Evolutionary conservation across 306 rosid genomes (phyloP).

Genomic region (Hippophae rhamnoides): DNA sequence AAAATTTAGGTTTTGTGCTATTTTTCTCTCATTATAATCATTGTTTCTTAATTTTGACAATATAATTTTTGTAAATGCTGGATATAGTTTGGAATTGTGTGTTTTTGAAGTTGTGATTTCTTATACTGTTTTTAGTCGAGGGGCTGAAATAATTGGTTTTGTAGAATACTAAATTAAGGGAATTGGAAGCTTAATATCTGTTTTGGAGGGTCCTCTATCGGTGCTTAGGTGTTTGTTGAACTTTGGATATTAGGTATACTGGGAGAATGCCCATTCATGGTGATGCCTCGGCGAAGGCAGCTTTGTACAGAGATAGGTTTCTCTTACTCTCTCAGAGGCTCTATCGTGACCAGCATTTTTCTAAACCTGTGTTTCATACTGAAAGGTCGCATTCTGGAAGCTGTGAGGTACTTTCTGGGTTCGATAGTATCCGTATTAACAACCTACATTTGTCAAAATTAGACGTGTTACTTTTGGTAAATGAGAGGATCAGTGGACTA

Average conservation of each 20-base stretch:
- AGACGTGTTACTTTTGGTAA: no score
- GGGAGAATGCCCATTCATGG: slow-evolving; percentile 62
- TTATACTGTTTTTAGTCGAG: neutral
- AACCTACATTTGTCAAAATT: no score
- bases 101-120: neutral
- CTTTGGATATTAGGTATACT: slow-evolving; percentile 38
- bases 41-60: neutral
- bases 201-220: neutral
- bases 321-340: slow-evolving; percentile 71
- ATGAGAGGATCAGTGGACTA: no score
- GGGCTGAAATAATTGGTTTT: neutral
- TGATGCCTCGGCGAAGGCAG: slow-evolving; percentile 62
- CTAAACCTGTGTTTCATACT: slow-evolving; percentile 68
- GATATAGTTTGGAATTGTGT: no score
- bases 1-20: neutral
- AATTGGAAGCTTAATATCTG: neutral
- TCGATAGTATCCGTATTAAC: no score
- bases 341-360: slow-evolving; percentile 72
- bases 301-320: slow-evolving; percentile 70
- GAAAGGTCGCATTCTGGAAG: slow-evolving; percentile 57
- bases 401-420: slow-evolving; percentile 52
- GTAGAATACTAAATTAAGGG: neutral
- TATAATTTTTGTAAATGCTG: neutral
- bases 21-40: neutral
- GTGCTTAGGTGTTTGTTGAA: slow-evolving; percentile 5